Base-by-base conservation (phyloP, 1,284 basidiomycete species). In the Rhodotorula sp. region DNA sequence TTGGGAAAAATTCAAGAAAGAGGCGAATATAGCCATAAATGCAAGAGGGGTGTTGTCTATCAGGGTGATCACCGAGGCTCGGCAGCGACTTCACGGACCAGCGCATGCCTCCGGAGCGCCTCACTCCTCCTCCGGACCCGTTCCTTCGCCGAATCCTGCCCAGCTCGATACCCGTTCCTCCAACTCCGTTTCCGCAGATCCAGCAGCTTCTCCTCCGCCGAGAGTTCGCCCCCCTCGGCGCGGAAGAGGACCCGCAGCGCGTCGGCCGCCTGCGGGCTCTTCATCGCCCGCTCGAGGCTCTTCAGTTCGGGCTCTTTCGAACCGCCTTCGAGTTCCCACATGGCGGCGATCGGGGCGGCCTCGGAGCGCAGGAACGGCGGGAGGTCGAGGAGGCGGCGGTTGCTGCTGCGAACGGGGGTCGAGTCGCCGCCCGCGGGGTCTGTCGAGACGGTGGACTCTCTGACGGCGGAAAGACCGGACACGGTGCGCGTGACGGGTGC, bases 301-400 rank as follows among this genome's bases (percentile, higher is more conserved):
- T 61, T 52, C 46, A 64, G 54, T 52, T 74, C 72, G 15, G 58
- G 57, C 7, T 29, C 63, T 6, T 61, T 65, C 57, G 67, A 68
- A 2, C 70, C 69, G 5, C 66, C 65, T 49, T 72, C 69, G 56
- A 76, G 62, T 54, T 76, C 74, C 52, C 67, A 74, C 46, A 67
- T 49, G 10, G 70, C 72, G 46, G 69, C 74, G 56, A 76, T 68
- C 10, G 72, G 68, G 0, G 70, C 74, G 18, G 74, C 74, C 39
- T 70, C 65, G 1, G 61, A 46, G 18, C 74, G 58, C 1, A 72
- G 57, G 56, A 70, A 51, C 2, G 23, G 56, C 39, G 65, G 65
- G 16, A 71, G 56, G 21, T 29, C 47, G 47, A 48, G 60, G 10
- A 61, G 29, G 18, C 47, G 47, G 7, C 26, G 47, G 26, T 21